phyloP scores from a whole-genome alignment of 1,284 basidiomycete genomes.

The Meira miltonrushii region DNA sequence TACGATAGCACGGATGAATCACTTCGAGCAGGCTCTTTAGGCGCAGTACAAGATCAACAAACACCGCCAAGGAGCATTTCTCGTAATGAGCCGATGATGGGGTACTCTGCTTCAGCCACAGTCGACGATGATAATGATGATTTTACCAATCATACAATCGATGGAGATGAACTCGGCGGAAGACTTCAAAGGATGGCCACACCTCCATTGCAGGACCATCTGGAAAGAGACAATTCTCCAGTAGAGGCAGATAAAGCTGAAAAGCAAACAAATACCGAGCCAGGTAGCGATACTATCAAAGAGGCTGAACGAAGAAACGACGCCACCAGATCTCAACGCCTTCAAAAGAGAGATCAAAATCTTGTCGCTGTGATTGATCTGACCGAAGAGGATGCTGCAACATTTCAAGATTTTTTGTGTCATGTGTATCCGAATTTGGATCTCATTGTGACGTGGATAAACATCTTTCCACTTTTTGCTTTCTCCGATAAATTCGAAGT shows the following conservation, averaged over 20 bases:
- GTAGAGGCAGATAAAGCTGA: neutral
- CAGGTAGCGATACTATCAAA: neutral
- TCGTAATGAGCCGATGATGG: neutral
- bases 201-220: neutral
- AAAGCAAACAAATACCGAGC: neutral
- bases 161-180: neutral
- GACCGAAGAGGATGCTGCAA: conserved; percentile 27
- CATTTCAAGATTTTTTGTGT: conserved; percentile 33
- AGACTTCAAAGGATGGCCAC: conserved; percentile 7
- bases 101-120: neutral
- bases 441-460: conserved; percentile 28
- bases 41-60: no score
- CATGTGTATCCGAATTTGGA: conserved; percentile 38
- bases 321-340: neutral
- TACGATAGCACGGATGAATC: no score
- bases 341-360: neutral
- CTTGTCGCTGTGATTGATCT: conserved; percentile 23
- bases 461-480: conserved; percentile 24
- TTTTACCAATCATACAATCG: neutral
- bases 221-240: neutral
- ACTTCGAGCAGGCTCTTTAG: no score
- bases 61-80: no score
- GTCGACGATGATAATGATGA: neutral
- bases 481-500: conserved; percentile 40
- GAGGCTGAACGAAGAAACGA: neutral